Conservation (phyloP, 345 rosid species). For the Salix brachista region DNA sequence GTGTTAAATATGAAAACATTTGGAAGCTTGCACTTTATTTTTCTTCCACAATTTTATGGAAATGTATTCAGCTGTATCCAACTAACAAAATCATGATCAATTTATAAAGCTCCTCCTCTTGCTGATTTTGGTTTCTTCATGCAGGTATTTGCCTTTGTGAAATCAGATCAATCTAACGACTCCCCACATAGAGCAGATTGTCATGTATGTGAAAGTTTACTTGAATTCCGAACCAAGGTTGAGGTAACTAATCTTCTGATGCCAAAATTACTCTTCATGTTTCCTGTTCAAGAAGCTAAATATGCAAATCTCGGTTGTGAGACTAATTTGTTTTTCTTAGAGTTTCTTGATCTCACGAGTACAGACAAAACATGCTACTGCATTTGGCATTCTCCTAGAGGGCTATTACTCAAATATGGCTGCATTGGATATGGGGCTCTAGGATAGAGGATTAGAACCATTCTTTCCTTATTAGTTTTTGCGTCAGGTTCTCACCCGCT, state of each 20-base stretch:
- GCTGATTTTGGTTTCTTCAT: slow-evolving; percentile 6
- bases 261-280: neutral
- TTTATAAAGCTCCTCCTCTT: neutral
- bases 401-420: neutral
- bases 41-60: neutral
- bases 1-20: neutral
- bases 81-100: neutral
- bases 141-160: slow-evolving; percentile 90
- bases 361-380: neutral
- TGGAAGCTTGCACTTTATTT: slow-evolving; percentile 6
- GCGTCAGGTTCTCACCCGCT: neutral
- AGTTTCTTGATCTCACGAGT: neutral
- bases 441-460: neutral
- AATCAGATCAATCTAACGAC: slow-evolving; percentile 51
- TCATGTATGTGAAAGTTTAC: slow-evolving; percentile 78
- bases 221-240: slow-evolving; percentile 81
- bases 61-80: neutral
- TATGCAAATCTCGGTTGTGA: too few species aligned
- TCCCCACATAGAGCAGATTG: slow-evolving; percentile 82
- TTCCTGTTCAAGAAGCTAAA: neutral
- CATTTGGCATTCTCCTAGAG: neutral
- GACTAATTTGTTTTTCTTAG: neutral
- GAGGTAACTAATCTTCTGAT: slow-evolving; percentile 45
- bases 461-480: neutral
- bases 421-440: neutral